These are phyloP conservation scores for Candolleomyces efflorescens DNA, from an alignment of 768 basidiomycete genomes.

Conservation along the genomic window DNA sequence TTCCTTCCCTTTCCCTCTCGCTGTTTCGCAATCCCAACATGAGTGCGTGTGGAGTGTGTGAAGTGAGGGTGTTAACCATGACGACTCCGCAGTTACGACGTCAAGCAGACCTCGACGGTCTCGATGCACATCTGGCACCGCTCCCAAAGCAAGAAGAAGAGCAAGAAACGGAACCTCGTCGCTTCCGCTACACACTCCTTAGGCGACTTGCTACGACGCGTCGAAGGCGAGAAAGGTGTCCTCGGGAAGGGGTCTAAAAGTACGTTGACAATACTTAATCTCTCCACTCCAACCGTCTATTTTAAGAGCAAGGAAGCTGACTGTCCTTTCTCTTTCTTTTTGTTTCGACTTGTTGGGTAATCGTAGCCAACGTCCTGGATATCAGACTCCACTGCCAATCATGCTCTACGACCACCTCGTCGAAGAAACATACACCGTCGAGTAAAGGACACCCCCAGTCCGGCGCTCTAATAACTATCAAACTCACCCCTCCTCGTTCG, in stretches of 20 bases:
- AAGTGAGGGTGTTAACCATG: background rate
- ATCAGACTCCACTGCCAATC: constrained; percentile 42
- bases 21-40: no score
- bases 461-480: constrained; percentile 28
- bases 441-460: constrained; percentile 40
- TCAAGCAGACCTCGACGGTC: constrained; percentile 33
- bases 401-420: constrained; percentile 7
- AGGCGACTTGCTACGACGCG: constrained; percentile 47
- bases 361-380: constrained; percentile 28
- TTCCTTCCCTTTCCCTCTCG: background rate
- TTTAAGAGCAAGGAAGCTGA: background rate
- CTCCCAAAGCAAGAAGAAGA: constrained; percentile 60
- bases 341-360: no score
- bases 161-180: constrained; percentile 50
- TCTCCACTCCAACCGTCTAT: background rate
- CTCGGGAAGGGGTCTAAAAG: background rate
- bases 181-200: constrained; percentile 48
- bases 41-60: no score
- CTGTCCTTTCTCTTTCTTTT: background rate
- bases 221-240: constrained; percentile 28
- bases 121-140: constrained; percentile 56
- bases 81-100: constrained; percentile 33
- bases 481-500: constrained; percentile 18
- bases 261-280: no score
- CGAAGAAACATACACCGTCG: constrained; percentile 21